Conservation (phyloP, 2,329 filamentous ascomycete genomes). For the Tolypocladium amazonense region DNA sequence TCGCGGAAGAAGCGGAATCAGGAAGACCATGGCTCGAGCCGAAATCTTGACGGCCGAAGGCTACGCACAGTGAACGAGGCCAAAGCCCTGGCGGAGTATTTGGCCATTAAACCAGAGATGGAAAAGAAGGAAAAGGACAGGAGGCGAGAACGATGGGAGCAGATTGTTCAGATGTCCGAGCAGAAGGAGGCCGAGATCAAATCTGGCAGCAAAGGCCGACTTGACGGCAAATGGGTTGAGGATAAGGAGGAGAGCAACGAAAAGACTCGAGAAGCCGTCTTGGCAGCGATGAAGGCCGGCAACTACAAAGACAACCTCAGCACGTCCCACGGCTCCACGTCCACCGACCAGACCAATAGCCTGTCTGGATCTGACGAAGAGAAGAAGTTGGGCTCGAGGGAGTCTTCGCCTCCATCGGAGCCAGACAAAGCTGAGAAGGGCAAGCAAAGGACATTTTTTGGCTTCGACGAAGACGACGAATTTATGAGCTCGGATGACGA, state of each 20-base stretch:
- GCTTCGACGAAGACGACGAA: slow-evolving; percentile 72
- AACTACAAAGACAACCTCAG: slow-evolving; percentile 50
- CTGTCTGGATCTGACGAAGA: slow-evolving; percentile 23
- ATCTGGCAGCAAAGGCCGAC: slow-evolving; percentile 56
- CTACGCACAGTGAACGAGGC: slow-evolving; percentile 89
- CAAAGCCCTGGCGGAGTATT: slow-evolving; percentile 87
- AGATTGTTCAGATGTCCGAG: slow-evolving; percentile 78
- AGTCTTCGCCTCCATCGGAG: slow-evolving; percentile 37
- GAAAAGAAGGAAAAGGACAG: slow-evolving; percentile 87
- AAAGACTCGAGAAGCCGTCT: slow-evolving; percentile 66
- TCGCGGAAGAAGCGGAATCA: slow-evolving; percentile 80
- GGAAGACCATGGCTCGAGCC: slow-evolving; percentile 80
- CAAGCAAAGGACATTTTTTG: slow-evolving; percentile 49
- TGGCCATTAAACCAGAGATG: slow-evolving; percentile 95
- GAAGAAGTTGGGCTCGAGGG: slow-evolving; percentile 31
- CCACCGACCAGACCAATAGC: slow-evolving; percentile 18
- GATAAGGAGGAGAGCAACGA: slow-evolving; percentile 85
- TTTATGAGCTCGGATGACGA: slow-evolving; percentile 62
- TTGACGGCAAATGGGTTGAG: slow-evolving; percentile 92
- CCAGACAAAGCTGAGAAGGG: slow-evolving; percentile 24
- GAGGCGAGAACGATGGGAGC: slow-evolving; percentile 73
- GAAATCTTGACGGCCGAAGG: slow-evolving; percentile 85
- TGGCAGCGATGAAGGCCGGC: slow-evolving; percentile 57
- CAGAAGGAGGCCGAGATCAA: slow-evolving; percentile 73
- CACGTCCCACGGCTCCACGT: slow-evolving; percentile 39